Conservation (phyloP, 2,329 filamentous ascomycete species). For the Peltaster fructicola region DNA sequence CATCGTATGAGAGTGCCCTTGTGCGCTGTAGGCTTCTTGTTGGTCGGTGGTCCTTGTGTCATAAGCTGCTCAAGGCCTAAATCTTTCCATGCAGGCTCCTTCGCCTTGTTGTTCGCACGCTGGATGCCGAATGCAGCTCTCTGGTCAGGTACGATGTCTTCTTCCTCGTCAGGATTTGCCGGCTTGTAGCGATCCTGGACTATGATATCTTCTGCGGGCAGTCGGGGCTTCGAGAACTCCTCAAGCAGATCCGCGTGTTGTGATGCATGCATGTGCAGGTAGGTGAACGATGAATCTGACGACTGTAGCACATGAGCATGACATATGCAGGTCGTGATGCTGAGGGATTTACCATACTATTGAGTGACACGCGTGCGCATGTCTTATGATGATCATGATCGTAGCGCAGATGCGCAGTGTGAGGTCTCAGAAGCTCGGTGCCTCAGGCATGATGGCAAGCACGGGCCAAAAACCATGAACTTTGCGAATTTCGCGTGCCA, state of each 20-base stretch:
- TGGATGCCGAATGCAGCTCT: constrained; percentile 77
- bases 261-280: constrained; percentile 55
- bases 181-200: constrained; percentile 66
- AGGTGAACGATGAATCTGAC: constrained; percentile 59
- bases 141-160: constrained; percentile 75
- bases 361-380: not conserved
- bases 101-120: constrained; percentile 54
- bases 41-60: constrained; percentile 40
- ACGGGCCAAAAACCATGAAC: too few species aligned
- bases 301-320: too few species aligned
- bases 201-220: constrained; percentile 52
- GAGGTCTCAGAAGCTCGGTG: too few species aligned
- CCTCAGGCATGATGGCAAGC: too few species aligned
- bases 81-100: constrained; percentile 63
- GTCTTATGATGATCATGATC: too few species aligned
- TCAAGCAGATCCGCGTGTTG: constrained; percentile 66
- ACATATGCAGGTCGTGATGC: constrained; percentile 1
- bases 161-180: constrained; percentile 73
- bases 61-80: constrained; percentile 56
- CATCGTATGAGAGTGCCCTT: too few species aligned
- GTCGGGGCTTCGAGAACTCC: constrained; percentile 27
- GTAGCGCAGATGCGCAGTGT: too few species aligned
- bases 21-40: too few species aligned
- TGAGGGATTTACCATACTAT: not conserved
- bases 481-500: constrained; percentile 1